Conservation (phyloP, 306 rosid species). For the Datisca glomerata region DNA sequence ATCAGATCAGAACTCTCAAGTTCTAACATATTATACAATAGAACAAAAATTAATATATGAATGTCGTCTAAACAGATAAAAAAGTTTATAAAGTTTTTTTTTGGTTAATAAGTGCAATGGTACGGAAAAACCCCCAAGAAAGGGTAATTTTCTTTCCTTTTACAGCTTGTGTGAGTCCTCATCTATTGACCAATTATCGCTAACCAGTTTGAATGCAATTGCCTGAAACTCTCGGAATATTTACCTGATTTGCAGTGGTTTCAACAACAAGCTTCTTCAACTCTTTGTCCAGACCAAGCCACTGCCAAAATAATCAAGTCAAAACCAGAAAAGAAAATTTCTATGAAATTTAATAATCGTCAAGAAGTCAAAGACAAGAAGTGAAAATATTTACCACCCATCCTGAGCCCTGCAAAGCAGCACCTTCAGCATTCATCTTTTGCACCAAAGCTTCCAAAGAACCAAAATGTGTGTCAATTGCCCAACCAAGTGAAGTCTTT, state of each 20-base stretch:
- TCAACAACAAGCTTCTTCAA: slow-evolving; percentile 77
- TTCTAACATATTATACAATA: too few relatives aligned
- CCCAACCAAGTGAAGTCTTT: slow-evolving; percentile 65
- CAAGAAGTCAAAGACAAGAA: slow-evolving; percentile 27
- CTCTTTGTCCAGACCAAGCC: slow-evolving; percentile 96
- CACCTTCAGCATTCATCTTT: slow-evolving; percentile 72
- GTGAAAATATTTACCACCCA: slow-evolving; percentile 90
- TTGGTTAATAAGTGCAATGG: too few relatives aligned
- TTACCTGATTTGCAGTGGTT: slow-evolving; percentile 92
- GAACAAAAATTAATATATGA: too few relatives aligned
- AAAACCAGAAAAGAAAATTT: slow-evolving; percentile 4
- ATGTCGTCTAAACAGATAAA: too few relatives aligned
- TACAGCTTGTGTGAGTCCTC: too few relatives aligned
- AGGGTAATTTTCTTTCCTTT: too few relatives aligned
- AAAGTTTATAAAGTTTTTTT: too few relatives aligned
- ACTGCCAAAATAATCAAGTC: slow-evolving; percentile 35
- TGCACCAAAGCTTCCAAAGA: slow-evolving; percentile 52
- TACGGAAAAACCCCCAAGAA: too few relatives aligned
- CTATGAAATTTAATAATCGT: slow-evolving; percentile 1
- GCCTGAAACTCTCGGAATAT: too few relatives aligned
- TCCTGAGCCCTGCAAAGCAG: slow-evolving; percentile 97
- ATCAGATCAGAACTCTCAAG: too few relatives aligned
- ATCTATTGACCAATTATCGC: too few relatives aligned
- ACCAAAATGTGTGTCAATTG: slow-evolving; percentile 69
- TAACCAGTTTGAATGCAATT: too few relatives aligned